These are phyloP conservation scores for Eudorina sp. DNA, from an alignment of 139 green algal species.

Conservation along the genomic window DNA sequence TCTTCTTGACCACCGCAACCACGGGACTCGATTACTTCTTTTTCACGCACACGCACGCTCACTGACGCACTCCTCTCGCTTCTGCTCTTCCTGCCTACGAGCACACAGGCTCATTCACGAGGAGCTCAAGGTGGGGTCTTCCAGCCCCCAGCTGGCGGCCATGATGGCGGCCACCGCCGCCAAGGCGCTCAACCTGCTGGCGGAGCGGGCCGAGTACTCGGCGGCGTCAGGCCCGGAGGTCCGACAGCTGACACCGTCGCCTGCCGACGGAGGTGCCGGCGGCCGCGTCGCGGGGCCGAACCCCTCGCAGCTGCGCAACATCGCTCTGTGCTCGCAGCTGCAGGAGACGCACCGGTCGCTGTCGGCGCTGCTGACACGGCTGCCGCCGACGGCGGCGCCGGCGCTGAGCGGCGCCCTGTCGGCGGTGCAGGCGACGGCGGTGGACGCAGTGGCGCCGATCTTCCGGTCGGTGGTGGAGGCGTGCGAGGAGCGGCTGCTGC, in stretches of 20 bases:
- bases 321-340: conserved; percentile 82
- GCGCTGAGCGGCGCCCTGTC: conserved; percentile 65
- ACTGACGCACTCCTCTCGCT: no score
- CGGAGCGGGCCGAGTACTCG: conserved; percentile 79
- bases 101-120: conserved; percentile 82
- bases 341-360: conserved; percentile 85
- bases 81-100: background rate
- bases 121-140: conserved; percentile 79
- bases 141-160: conserved; percentile 68
- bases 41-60: no score
- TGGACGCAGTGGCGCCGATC: conserved; percentile 78
- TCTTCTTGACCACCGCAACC: no score
- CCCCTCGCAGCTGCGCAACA: conserved; percentile 86
- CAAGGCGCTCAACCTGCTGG: conserved; percentile 67
- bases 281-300: conserved; percentile 59
- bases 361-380: conserved; percentile 26
- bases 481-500: conserved; percentile 49
- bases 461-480: conserved; percentile 70
- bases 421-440: conserved; percentile 46
- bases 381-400: conserved; percentile 55
- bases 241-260: conserved; percentile 21
- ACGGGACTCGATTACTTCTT: no score
- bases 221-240: conserved; percentile 80
- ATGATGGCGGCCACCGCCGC: conserved; percentile 58
- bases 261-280: conserved; percentile 15